phyloP scores from a whole-genome alignment of 306 rosid genomes.

The Trifolium fragiferum region DNA sequence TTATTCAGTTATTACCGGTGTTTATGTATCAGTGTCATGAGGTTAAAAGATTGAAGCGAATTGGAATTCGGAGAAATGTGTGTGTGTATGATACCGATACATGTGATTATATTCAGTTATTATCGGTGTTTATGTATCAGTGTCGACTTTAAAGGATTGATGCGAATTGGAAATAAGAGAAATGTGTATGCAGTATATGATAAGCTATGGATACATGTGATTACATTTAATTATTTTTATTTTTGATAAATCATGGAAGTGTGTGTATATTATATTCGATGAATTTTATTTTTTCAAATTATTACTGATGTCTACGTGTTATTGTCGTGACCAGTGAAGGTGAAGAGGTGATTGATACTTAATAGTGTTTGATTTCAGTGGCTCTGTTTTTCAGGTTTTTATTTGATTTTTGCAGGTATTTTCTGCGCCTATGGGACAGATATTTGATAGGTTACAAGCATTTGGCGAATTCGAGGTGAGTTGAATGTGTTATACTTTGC shows the following conservation, averaged over 20 bases:
- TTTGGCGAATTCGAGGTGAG: slow-evolving; percentile 96
- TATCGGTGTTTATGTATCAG: background rate
- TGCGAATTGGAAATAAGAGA: too few species aligned
- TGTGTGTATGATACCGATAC: background rate
- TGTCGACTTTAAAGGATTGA: background rate
- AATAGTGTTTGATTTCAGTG: slow-evolving; percentile 4
- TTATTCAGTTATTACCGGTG: background rate
- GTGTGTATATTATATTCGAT: too few species aligned
- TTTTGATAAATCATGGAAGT: too few species aligned
- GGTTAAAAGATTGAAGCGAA: background rate
- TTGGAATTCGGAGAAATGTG: background rate
- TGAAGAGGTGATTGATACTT: background rate
- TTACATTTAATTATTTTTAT: too few species aligned
- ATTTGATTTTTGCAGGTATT: slow-evolving; percentile 62
- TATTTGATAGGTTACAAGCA: slow-evolving; percentile 80
- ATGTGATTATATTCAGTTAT: background rate
- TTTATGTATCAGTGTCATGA: background rate
- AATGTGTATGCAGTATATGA: too few species aligned
- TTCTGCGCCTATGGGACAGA: slow-evolving; percentile 92
- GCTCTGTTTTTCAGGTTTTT: slow-evolving; percentile 40
- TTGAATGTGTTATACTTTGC: slow-evolving; percentile 8
- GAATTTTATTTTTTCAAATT: too few species aligned
- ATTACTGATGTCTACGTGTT: too few species aligned
- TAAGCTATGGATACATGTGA: too few species aligned
- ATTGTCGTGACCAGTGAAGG: background rate